Conservation (phyloP, 495 filamentous ascomycete species). For the Pyrenula aspistea region DNA sequence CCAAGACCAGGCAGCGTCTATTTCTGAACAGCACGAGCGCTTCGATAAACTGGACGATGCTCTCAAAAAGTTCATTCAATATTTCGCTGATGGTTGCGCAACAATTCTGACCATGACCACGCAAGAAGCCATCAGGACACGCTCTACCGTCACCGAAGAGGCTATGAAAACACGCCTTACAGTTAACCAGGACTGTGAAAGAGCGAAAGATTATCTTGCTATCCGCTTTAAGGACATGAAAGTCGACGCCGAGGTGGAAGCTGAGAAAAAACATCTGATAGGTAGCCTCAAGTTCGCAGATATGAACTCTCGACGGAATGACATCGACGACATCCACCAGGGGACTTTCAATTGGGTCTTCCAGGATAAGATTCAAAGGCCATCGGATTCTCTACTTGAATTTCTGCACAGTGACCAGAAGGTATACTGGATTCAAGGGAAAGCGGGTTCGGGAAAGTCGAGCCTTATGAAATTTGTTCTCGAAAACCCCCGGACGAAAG, state of each 20-base stretch:
- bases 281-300: background rate
- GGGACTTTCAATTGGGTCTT: conserved; percentile 1
- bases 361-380: background rate
- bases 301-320: background rate
- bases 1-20: background rate
- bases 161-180: background rate
- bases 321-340: background rate
- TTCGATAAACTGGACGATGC: background rate
- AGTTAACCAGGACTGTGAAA: background rate
- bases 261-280: background rate
- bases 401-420: background rate
- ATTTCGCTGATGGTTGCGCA: background rate
- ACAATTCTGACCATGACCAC: background rate
- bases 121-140: background rate
- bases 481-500: background rate
- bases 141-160: background rate
- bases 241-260: background rate
- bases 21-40: background rate
- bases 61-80: background rate
- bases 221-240: background rate
- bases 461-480: background rate
- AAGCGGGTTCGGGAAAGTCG: background rate
- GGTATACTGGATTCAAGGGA: conserved; percentile 1
- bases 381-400: background rate
- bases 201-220: background rate